phyloP scores from a whole-genome alignment of 148 eudicot genomes.

The Chenopodium formosanum region DNA sequence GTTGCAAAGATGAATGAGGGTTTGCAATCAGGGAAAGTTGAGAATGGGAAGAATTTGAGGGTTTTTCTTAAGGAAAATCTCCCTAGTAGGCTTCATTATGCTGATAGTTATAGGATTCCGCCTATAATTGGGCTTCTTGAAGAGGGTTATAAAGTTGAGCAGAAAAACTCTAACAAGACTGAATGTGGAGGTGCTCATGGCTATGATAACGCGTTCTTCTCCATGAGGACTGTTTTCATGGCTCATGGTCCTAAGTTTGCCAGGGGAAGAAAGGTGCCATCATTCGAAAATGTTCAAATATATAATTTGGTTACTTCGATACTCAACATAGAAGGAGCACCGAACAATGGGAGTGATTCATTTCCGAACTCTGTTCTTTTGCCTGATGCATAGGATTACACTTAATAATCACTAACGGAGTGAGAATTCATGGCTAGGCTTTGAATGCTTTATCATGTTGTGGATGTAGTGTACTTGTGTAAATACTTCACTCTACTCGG shows the following conservation, averaged over 20 bases:
- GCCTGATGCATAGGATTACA: constrained; percentile 17
- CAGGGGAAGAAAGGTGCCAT: constrained; percentile 65
- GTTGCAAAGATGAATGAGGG: constrained; percentile 80
- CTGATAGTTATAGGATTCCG: constrained; percentile 63
- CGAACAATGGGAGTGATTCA: constrained; percentile 64
- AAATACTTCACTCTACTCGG: neutral
- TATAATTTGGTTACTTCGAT: constrained; percentile 75
- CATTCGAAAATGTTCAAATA: constrained; percentile 83
- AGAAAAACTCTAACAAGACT: constrained; percentile 37
- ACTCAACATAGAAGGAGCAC: constrained; percentile 61
- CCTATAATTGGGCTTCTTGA: constrained; percentile 72
- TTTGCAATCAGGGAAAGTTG: constrained; percentile 58
- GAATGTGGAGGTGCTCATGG: constrained; percentile 99
- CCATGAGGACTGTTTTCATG: constrained; percentile 88
- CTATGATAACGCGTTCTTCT: constrained; percentile 77
- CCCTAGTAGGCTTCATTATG: constrained; percentile 75
- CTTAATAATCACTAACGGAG: neutral
- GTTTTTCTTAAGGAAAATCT: constrained; percentile 77
- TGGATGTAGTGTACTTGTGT: neutral
- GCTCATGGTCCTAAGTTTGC: constrained; percentile 78
- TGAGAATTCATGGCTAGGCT: neutral
- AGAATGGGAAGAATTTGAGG: constrained; percentile 62
- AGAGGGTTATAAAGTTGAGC: constrained; percentile 84
- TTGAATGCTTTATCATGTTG: neutral
- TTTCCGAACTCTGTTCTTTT: constrained; percentile 61